Conservation (phyloP, 495 filamentous ascomycete species). For the Neurospora discreta region DNA sequence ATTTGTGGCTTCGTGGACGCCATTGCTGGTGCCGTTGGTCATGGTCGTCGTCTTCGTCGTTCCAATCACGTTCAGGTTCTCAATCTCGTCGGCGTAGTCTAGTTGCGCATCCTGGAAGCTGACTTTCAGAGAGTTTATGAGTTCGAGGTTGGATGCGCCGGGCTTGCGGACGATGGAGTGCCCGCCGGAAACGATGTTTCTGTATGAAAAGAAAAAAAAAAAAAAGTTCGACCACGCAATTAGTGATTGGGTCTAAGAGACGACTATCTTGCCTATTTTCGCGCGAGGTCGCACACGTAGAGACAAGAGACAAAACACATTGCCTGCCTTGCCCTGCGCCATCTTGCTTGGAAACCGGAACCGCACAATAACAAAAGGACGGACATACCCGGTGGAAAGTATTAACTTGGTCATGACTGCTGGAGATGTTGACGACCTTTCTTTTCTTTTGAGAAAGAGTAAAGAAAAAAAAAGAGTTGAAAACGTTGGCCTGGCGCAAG, state of each 20-base stretch:
- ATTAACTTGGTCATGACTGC: conserved; percentile 62
- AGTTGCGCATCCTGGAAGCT: conserved; percentile 68
- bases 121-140: conserved; percentile 71
- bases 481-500: background rate
- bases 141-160: conserved; percentile 69
- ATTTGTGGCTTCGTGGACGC: conserved; percentile 27
- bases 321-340: background rate
- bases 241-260: conserved; percentile 4
- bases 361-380: background rate
- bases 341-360: background rate
- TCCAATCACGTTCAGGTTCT: conserved; percentile 22
- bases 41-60: conserved; percentile 15
- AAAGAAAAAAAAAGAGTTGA: background rate
- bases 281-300: background rate
- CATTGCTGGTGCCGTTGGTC: conserved; percentile 42
- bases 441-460: no score
- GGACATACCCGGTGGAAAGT: conserved; percentile 71
- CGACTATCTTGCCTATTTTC: background rate
- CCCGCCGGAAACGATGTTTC: conserved; percentile 74
- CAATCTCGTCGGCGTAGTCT: conserved; percentile 34
- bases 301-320: background rate
- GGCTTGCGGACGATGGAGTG: conserved; percentile 72
- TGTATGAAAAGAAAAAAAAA: conserved; percentile 28
- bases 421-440: background rate
- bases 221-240: conserved; percentile 11